These are phyloP conservation scores for Paraglomus brasilianum DNA, from an alignment of 192 early-diverging fungal species.

Conservation along the genomic window DNA sequence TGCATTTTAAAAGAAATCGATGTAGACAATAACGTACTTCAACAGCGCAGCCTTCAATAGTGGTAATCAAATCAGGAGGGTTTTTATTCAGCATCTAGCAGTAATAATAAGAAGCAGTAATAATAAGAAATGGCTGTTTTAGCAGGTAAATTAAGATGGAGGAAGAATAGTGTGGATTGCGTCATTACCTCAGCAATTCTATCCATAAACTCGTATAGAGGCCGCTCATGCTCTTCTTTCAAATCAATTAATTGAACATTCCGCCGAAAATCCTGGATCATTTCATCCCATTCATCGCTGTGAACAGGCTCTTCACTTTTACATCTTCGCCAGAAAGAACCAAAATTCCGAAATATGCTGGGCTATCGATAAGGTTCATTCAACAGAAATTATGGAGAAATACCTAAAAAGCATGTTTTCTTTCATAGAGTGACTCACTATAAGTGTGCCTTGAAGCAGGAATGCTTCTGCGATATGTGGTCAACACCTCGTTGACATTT, in stretches of 20 bases:
- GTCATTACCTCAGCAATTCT: conserved; percentile 7
- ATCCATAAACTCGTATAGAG: conserved; percentile 13
- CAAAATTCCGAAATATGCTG: conserved; percentile 28
- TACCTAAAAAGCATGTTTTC: too few species aligned
- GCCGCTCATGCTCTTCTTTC: neutral
- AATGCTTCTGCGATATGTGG: conserved; percentile 11
- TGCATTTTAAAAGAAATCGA: conserved; percentile 23
- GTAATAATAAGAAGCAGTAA: neutral
- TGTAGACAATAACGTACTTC: conserved; percentile 18
- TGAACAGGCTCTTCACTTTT: conserved; percentile 22
- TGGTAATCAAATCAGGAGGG: conserved; percentile 12
- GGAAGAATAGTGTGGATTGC: too few species aligned
- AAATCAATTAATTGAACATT: conserved; percentile 16
- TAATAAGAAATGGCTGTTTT: conserved; percentile 3
- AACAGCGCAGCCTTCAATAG: conserved; percentile 23
- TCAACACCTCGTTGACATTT: conserved; percentile 2
- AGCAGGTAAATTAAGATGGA: too few species aligned
- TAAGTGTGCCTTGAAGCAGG: conserved; percentile 15
- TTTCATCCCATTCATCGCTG: conserved; percentile 25
- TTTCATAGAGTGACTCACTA: conserved; percentile 21
- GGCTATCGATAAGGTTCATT: conserved; percentile 27
- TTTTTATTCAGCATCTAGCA: conserved; percentile 26
- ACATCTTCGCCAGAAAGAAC: conserved; percentile 20
- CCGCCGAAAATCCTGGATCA: conserved; percentile 5
- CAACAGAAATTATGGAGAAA: too few species aligned